Evolutionary conservation across 257 asterid species (phyloP), one percentile per base, ranked within the genome.

Genomic region (Lavandula angustifolia): DNA sequence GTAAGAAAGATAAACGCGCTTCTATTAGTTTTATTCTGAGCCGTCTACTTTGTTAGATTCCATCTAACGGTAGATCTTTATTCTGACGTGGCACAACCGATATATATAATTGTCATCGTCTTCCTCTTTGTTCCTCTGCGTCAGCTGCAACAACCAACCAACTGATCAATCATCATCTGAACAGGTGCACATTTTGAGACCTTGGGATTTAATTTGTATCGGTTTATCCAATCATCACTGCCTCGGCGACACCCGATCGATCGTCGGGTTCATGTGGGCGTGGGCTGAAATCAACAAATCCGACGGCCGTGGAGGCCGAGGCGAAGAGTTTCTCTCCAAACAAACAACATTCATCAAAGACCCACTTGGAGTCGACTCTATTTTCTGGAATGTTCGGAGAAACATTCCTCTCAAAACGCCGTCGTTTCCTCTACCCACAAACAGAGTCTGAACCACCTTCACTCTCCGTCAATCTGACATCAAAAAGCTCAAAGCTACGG

Each of bases 221-320:
- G 70, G 60, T 0, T 51, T 64, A 6, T 13, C n/a, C n/a, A n/a
- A n/a, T n/a, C n/a, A n/a, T n/a, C n/a, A n/a, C n/a, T n/a, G n/a
- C n/a, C n/a, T n/a, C n/a, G n/a, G n/a, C n/a, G n/a, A n/a, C n/a
- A n/a, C n/a, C 6, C 18, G 61, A 9, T 64, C 82, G 3, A 33
- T 81, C 3, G 44, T 57, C 3, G 42, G 73, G 3, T 82, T 82
- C 59, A 29, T 80, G 56, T 37, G n/a, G n/a, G 70, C 78, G 0
- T 85, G 92, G 89, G 78, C 89, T 11, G 62, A 69, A 0, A 66
- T 72, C 40, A 58, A 44, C 41, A 76, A 42, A 59, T 10, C 11
- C 0, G 66, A 50, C 0, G n/a, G n/a, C n/a, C n/a, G n/a, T n/a
- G n/a, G n/a, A n/a, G 67, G 74, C 7, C 62, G n/a, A n/a, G n/a